phyloP scores from a whole-genome alignment of 2,329 filamentous ascomycete species.

The Capronia coronata region DNA sequence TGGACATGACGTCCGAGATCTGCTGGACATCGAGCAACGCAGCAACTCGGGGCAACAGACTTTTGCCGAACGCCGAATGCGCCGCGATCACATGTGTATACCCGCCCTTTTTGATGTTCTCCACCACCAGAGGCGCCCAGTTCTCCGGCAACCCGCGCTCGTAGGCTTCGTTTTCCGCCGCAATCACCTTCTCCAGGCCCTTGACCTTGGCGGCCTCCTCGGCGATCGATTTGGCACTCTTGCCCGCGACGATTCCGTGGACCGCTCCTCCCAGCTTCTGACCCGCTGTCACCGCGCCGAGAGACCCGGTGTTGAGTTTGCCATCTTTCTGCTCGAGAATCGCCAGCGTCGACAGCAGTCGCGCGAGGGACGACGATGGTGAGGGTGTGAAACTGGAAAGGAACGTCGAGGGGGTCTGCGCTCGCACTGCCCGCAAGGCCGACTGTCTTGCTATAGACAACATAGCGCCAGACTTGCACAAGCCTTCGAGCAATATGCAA shows the following conservation, averaged over 20 bases:
- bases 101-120: slow-evolving; percentile 93
- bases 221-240: slow-evolving; percentile 63
- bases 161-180: slow-evolving; percentile 81
- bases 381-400: slow-evolving; percentile 35
- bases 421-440: slow-evolving; percentile 39
- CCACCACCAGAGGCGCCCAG: slow-evolving; percentile 83
- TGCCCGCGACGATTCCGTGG: slow-evolving; percentile 81
- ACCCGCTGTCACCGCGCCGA: slow-evolving; percentile 80
- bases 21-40: slow-evolving; percentile 88
- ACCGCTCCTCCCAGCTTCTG: slow-evolving; percentile 78
- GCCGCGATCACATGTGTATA: slow-evolving; percentile 88
- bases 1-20: slow-evolving; percentile 80
- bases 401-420: slow-evolving; percentile 35
- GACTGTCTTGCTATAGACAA: slow-evolving; percentile 30
- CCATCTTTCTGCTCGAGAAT: slow-evolving; percentile 90
- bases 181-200: slow-evolving; percentile 85
- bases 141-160: slow-evolving; percentile 94
- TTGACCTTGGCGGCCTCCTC: slow-evolving; percentile 81
- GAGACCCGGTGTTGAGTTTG: slow-evolving; percentile 71
- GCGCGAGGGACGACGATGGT: slow-evolving; percentile 52
- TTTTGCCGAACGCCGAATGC: slow-evolving; percentile 96
- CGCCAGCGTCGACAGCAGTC: slow-evolving; percentile 79
- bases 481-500: not conserved
- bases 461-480: slow-evolving; percentile 16
- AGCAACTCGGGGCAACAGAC: slow-evolving; percentile 80